Conservation (phyloP, 2,329 filamentous ascomycete genomes). For the Neonectria punicea region DNA sequence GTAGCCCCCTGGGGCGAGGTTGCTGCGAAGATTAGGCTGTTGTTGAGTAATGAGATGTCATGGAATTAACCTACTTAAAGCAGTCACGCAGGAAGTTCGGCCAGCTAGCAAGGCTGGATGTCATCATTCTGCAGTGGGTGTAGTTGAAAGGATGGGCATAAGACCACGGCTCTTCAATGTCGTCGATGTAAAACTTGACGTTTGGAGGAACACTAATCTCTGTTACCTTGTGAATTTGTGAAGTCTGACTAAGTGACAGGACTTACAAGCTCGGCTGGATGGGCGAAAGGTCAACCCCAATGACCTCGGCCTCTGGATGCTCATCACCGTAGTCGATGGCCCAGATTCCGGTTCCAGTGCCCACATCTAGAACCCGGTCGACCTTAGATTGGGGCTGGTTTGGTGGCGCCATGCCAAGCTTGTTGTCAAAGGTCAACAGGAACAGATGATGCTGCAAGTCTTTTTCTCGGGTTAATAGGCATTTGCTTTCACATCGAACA, state of each 20-base stretch:
- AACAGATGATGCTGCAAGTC: conserved; percentile 17
- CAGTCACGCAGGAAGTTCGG: not conserved
- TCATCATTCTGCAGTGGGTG: conserved; percentile 20
- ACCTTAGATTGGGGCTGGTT: not conserved
- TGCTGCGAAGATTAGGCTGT: not conserved
- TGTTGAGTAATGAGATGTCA: no score
- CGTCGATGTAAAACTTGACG: conserved; percentile 18
- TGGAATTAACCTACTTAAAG: conserved; percentile 2
- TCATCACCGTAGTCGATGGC: conserved; percentile 19
- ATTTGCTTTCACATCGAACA: no score
- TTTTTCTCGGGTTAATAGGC: not conserved
- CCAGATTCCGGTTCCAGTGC: conserved; percentile 16
- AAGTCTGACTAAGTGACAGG: no score
- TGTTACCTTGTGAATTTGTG: not conserved
- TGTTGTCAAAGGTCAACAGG: conserved; percentile 11
- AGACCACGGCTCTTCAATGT: conserved; percentile 21
- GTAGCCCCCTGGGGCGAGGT: not conserved
- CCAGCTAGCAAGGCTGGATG: conserved; percentile 9
- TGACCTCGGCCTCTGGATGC: conserved; percentile 9
- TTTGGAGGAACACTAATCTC: conserved; percentile 15
- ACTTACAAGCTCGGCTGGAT: conserved; percentile 11
- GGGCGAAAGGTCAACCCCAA: not conserved
- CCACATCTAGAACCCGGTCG: conserved; percentile 3
- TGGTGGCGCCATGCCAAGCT: conserved; percentile 12
- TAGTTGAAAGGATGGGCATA: conserved; percentile 15